Evolutionary conservation across 176 grass and related monocot genomes (phyloP).

Genomic region (Aegilops longissima): DNA sequence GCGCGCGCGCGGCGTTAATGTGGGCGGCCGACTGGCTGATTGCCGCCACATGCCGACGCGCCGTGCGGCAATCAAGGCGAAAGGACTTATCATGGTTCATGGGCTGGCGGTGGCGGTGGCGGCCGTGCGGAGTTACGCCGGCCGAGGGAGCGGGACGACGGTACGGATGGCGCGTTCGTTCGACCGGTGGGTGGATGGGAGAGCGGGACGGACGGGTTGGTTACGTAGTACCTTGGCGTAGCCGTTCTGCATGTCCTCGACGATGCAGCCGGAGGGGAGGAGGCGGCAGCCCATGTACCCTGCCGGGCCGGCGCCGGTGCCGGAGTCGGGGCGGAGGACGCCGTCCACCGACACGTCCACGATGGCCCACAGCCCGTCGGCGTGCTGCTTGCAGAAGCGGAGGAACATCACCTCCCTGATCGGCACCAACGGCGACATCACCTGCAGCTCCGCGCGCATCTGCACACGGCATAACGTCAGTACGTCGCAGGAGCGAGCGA

Average conservation of each 20-base stretch:
- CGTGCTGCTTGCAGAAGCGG: slow-evolving; percentile 89
- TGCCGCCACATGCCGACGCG: slow-evolving; percentile 32
- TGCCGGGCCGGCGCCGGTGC: not conserved
- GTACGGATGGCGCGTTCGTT: not conserved
- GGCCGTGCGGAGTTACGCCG: not conserved
- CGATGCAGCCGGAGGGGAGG: slow-evolving; percentile 69
- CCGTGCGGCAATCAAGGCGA: slow-evolving; percentile 1
- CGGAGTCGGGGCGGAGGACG: slow-evolving; percentile 23
- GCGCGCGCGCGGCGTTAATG: slow-evolving; percentile 13
- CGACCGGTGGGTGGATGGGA: not conserved
- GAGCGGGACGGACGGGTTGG: not conserved
- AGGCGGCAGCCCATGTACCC: slow-evolving; percentile 59
- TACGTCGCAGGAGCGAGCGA: not conserved
- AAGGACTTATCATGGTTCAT: not conserved
- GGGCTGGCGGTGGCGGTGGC: not conserved
- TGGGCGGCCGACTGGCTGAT: not conserved
- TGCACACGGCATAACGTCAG: not conserved
- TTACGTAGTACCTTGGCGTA: slow-evolving; percentile 62
- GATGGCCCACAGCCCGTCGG: slow-evolving; percentile 73
- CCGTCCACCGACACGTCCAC: slow-evolving; percentile 86
- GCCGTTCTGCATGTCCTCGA: slow-evolving; percentile 68
- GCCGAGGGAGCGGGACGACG: not conserved
- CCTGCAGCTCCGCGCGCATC: slow-evolving; percentile 95
- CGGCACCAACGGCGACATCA: slow-evolving; percentile 87
- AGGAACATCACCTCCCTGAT: slow-evolving; percentile 71